phyloP scores from a whole-genome alignment of 225 moss, liverwort and hornwort species.

The Marchantia polymorpha region DNA sequence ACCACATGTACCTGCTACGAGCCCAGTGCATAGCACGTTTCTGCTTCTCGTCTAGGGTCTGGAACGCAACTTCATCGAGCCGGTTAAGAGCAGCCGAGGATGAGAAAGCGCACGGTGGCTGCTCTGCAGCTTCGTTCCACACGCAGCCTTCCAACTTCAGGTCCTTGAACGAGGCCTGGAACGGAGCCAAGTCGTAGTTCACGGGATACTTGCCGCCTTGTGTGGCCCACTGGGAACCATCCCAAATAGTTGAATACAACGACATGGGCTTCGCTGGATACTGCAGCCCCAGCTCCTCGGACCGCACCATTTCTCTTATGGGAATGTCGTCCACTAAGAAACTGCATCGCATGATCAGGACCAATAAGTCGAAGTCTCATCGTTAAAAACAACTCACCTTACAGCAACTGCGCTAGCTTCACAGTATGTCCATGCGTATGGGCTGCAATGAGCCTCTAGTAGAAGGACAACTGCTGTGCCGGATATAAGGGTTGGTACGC shows the following conservation, averaged over 20 bases:
- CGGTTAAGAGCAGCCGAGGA: slow-evolving; percentile 44
- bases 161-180: slow-evolving; percentile 64
- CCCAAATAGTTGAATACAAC: slow-evolving; percentile 88
- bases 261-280: slow-evolving; percentile 86
- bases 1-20: slow-evolving; percentile 69
- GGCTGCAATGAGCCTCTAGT: background rate
- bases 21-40: slow-evolving; percentile 70
- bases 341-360: slow-evolving; percentile 34
- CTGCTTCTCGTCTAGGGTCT: slow-evolving; percentile 55
- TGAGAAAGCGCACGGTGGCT: slow-evolving; percentile 37
- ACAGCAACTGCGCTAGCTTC: background rate
- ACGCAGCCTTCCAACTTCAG: slow-evolving; percentile 69
- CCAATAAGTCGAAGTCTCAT: background rate
- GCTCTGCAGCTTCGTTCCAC: slow-evolving; percentile 43
- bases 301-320: slow-evolving; percentile 64
- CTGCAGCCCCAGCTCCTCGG: slow-evolving; percentile 46
- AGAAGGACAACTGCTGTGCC: background rate
- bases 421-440: background rate
- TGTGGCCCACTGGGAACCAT: slow-evolving; percentile 94
- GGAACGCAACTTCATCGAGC: slow-evolving; percentile 21
- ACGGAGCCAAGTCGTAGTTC: slow-evolving; percentile 73
- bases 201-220: slow-evolving; percentile 82
- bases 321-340: slow-evolving; percentile 88
- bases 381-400: background rate
- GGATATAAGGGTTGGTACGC: background rate